Evolutionary conservation across 2,329 filamentous ascomycete species (phyloP).

Genomic region (Trichoderma endophyticum): DNA sequence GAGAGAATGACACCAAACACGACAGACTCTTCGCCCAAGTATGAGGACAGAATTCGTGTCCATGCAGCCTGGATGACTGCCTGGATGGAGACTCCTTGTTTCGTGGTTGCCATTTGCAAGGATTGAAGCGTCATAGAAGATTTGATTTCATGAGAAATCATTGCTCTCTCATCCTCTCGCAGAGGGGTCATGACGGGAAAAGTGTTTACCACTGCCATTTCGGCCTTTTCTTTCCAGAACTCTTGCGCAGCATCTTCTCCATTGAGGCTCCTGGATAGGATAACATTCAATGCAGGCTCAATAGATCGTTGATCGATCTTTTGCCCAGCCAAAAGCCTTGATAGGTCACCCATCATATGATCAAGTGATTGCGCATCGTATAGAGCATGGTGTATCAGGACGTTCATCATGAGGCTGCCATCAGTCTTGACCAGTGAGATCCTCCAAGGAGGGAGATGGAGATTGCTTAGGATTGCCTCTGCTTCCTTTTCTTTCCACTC

Average conservation of each 20-base stretch:
- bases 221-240: constrained; percentile 63
- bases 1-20: constrained; percentile 81
- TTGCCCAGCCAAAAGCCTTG: constrained; percentile 26
- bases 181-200: constrained; percentile 76
- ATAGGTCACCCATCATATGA: constrained; percentile 60
- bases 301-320: constrained; percentile 24
- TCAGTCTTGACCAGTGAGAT: constrained; percentile 45
- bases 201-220: constrained; percentile 56
- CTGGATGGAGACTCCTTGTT: constrained; percentile 68
- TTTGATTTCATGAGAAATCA: constrained; percentile 33
- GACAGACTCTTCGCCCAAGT: constrained; percentile 70
- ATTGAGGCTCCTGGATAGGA: constrained; percentile 36
- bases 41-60: constrained; percentile 70
- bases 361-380: constrained; percentile 79
- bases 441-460: constrained; percentile 62
- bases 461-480: constrained; percentile 35
- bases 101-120: constrained; percentile 56
- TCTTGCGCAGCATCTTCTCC: constrained; percentile 35
- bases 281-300: constrained; percentile 38
- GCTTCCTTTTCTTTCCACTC: constrained; percentile 38
- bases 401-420: constrained; percentile 35
- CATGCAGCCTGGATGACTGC: constrained; percentile 74
- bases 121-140: constrained; percentile 40
- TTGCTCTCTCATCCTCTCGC: constrained; percentile 33
- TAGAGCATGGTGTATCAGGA: constrained; percentile 71